Base-by-base conservation (phyloP, 148 eudicot genomes). In the Pouteria glomerata region DNA sequence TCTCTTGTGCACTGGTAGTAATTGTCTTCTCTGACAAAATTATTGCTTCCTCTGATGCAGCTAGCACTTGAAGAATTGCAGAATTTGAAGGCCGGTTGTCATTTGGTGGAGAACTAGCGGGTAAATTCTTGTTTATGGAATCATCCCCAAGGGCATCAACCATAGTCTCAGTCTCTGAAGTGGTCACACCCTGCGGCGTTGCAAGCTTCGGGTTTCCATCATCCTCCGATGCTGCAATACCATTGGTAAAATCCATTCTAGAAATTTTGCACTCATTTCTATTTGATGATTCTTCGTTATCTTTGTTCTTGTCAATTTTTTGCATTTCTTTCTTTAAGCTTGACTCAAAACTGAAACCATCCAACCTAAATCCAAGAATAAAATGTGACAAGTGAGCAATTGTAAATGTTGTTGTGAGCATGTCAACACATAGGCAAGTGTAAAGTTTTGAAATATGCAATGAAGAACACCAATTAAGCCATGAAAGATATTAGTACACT, bases 311-410 rank as follows among this genome's bases (percentile, higher is more conserved):
- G 19, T 75, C 72, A 52, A 71, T 42, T 50, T 79, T 74, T 68
- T 82, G 79, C 37, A 57, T 81, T 78, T 67, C 79, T 74, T 82
- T 87, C 47, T 23, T 71, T 48, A 74, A 69, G 67, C 74, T 82
- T 37, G 85, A 73, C 69, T 74, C 87, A 41, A 89, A 87, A 68
- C 71, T 73, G 74, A 87, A 87, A 79, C 75, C 78, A 68, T 83
- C 95, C 73, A 87, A 53, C 80, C 97, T 92, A 61, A 45, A 78
- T 35, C 63, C 80, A 76, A 57, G 29, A 33, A 71, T 73, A 53
- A 60, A 74, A n/a, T n/a, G n/a, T 8, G 47, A 63, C 18, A 26
- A 12, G 52, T 70, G 16, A 75, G 56, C 3, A 69, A 62, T 69
- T 45, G 39, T 21, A 27, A 57, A 14, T 19, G 53, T 31, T 14